phyloP scores from a whole-genome alignment of 805 yeast genomes.

The Myxozyma melibiosi region DNA sequence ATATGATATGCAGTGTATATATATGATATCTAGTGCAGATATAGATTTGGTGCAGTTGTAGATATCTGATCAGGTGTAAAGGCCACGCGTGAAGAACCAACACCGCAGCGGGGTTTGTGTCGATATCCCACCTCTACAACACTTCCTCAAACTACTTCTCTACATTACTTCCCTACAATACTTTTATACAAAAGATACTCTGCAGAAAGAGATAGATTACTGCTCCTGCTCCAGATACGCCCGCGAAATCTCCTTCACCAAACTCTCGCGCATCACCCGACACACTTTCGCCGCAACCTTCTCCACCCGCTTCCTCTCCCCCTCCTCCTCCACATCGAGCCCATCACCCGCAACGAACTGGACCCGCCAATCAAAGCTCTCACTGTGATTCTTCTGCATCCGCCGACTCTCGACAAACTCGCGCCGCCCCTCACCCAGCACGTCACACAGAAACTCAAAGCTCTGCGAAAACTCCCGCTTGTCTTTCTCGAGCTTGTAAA shows the following conservation, averaged over 20 bases:
- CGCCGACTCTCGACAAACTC: neutral
- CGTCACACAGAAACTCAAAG: conserved; percentile 29
- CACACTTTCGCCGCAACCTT: conserved; percentile 27
- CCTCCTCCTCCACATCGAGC: too few species aligned
- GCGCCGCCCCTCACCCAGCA: conserved; percentile 7
- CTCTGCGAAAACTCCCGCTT: conserved; percentile 11
- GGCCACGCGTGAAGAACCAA: too few species aligned
- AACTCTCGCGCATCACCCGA: conserved; percentile 19
- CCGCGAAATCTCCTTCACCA: conserved; percentile 36
- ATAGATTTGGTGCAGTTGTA: too few species aligned
- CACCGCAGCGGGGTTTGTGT: too few species aligned
- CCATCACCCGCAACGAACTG: neutral
- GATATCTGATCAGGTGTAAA: too few species aligned
- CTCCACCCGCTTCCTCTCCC: neutral
- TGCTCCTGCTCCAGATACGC: conserved; percentile 33
- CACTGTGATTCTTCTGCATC: neutral
- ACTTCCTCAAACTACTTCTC: too few species aligned
- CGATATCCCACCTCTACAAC: too few species aligned
- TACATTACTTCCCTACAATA: too few species aligned
- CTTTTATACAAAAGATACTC: too few species aligned
- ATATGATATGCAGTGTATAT: neutral
- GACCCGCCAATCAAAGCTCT: conserved; percentile 34
- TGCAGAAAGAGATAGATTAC: too few species aligned
- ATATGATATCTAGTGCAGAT: too few species aligned
- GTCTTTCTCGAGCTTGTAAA: conserved; percentile 35